Evolutionary conservation across 1,139 yeast genomes (phyloP).

Genomic region (Magnusiomyces tetraspermus): DNA sequence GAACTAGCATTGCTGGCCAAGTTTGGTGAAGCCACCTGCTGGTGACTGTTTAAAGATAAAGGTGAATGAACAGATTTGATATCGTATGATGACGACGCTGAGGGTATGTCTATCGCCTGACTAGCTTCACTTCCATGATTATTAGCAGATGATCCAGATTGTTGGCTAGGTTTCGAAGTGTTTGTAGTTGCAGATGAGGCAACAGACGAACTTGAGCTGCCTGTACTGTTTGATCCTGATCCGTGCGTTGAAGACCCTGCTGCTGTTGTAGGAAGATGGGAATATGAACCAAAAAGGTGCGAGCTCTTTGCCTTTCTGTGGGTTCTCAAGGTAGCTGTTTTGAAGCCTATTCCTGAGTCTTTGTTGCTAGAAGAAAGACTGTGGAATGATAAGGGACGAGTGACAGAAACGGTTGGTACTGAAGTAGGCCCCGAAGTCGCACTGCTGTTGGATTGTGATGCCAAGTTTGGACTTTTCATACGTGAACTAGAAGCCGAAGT

Average conservation of each 20-base stretch:
- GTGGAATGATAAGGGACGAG: slow-evolving; percentile 1
- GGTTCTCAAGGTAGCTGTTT: neutral
- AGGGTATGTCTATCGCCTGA: neutral
- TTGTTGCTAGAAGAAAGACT: neutral
- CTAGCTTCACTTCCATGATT: neutral
- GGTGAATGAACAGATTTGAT: neutral
- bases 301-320: slow-evolving; percentile 1
- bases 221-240: neutral
- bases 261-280: neutral
- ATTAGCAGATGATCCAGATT: neutral
- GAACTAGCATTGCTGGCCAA: neutral
- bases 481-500: too few species aligned
- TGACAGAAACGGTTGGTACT: neutral
- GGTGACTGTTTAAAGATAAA: neutral
- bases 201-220: neutral
- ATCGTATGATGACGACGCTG: neutral
- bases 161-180: neutral
- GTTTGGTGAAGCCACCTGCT: neutral
- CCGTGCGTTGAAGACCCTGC: neutral
- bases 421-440: neutral
- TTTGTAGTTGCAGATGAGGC: neutral
- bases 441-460: neutral
- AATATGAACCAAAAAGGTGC: neutral
- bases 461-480: neutral
- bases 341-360: neutral